phyloP scores from a whole-genome alignment of 2,329 filamentous ascomycete genomes.

The Colletotrichum sp. region DNA sequence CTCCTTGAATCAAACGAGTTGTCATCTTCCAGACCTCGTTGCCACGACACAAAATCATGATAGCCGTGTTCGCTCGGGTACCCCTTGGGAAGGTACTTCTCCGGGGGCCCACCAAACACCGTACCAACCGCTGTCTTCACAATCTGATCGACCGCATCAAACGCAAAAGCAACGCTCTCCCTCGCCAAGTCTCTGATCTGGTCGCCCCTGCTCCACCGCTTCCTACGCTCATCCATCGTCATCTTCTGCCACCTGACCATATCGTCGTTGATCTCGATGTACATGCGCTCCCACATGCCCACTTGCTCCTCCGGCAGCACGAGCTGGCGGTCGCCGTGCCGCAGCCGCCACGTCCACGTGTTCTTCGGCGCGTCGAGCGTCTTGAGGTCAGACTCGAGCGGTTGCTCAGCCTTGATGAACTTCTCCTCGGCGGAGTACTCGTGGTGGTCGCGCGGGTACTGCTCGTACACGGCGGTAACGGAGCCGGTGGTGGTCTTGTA shows the following conservation, averaged over 20 bases:
- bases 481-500: constrained; percentile 6
- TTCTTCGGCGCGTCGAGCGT: background rate
- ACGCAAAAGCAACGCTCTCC: background rate
- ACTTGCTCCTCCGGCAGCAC: constrained; percentile 21
- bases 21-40: background rate
- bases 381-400: constrained; percentile 13
- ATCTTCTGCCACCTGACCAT: constrained; percentile 5
- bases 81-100: background rate
- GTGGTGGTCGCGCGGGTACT: background rate
- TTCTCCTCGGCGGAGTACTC: background rate
- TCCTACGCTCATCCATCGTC: background rate
- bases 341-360: constrained; percentile 17
- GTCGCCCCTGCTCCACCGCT: background rate
- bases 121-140: background rate
- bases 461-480: constrained; percentile 4
- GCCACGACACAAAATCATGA: constrained; percentile 17
- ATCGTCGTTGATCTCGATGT: constrained; percentile 21
- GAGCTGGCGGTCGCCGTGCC: background rate
- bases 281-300: constrained; percentile 25
- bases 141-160: background rate
- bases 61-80: background rate
- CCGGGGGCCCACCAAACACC: background rate
- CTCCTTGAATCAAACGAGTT: background rate
- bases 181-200: background rate
- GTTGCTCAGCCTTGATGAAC: constrained; percentile 16